These are phyloP conservation scores for Russula virescens DNA, from an alignment of 768 basidiomycete genomes.

Conservation along the genomic window DNA sequence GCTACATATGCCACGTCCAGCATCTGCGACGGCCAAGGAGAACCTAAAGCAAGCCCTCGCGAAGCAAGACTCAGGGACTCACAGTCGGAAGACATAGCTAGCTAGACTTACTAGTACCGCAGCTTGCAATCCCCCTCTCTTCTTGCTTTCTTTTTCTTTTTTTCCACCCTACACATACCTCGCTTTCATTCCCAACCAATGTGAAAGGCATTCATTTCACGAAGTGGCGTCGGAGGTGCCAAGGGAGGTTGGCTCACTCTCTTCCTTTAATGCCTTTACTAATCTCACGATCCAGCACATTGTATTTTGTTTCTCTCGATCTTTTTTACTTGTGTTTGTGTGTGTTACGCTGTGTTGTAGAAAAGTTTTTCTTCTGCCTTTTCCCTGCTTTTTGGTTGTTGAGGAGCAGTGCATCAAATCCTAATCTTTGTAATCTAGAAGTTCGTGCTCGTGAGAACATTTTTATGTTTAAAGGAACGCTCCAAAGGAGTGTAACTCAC, in stretches of 20 bases:
- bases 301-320: background rate
- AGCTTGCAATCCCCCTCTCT: background rate
- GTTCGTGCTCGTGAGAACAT: no score
- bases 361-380: no score
- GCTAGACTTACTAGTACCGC: background rate
- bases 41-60: conserved; percentile 20
- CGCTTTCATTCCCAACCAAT: background rate
- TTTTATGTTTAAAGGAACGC: no score
- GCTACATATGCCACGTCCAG: conserved; percentile 20
- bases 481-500: no score
- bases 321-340: background rate
- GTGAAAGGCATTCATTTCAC: background rate
- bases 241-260: background rate
- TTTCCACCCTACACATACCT: background rate
- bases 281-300: no score
- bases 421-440: no score
- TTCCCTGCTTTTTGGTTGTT: no score
- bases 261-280: no score
- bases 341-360: no score
- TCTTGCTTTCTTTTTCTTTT: background rate
- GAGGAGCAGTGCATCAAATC: no score
- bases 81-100: conserved; percentile 17
- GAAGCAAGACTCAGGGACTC: conserved; percentile 10
- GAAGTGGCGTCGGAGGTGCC: background rate
- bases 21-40: conserved; percentile 26